Conservation (phyloP, 345 rosid species). For the Populus nigra region DNA sequence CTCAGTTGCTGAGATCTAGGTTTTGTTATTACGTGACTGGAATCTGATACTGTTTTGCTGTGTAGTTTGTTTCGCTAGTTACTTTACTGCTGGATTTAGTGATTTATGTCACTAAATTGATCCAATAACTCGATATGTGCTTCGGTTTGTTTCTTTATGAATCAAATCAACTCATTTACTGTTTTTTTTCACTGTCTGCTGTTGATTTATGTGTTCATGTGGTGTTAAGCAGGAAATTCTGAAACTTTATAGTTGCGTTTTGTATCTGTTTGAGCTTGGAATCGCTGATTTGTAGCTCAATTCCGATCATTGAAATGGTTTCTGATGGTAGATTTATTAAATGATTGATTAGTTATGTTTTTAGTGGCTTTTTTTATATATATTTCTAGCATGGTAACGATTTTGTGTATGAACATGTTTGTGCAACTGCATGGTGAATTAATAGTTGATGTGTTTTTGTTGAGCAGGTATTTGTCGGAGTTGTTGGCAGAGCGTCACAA, state of each 20-base stretch:
- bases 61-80: neutral
- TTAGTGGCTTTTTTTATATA: neutral
- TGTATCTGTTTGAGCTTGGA: neutral
- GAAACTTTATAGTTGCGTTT: neutral
- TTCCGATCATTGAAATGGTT: neutral
- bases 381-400: neutral
- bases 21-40: neutral
- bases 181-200: neutral
- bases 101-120: neutral
- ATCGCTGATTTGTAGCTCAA: neutral
- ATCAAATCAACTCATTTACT: neutral
- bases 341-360: neutral
- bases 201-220: neutral
- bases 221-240: neutral
- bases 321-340: neutral
- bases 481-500: slow-evolving; percentile 74
- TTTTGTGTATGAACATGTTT: neutral
- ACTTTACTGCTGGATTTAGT: neutral
- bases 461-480: slow-evolving; percentile 68
- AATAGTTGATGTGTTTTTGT: slow-evolving; percentile 3
- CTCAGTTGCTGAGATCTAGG: neutral
- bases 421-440: neutral
- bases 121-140: neutral
- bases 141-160: neutral
- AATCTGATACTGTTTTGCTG: neutral